These are phyloP conservation scores for Lathyrus aphaca DNA, from an alignment of 306 rosid species.

Conservation along the genomic window DNA sequence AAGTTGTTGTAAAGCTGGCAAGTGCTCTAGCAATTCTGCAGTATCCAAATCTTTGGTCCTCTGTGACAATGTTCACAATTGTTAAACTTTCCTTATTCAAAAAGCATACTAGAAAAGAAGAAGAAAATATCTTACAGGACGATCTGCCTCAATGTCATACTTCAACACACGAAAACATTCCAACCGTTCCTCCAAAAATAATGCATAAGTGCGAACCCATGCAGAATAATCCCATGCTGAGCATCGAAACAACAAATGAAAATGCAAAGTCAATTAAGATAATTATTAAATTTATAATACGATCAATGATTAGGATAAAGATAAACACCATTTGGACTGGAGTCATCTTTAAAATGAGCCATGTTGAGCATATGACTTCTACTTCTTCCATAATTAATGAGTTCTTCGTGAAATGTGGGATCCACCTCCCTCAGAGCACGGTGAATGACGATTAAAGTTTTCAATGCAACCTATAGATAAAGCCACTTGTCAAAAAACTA, in stretches of 20 bases:
- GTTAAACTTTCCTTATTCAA: constrained; percentile 21
- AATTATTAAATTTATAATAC: background rate
- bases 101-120: constrained; percentile 21
- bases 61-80: constrained; percentile 59
- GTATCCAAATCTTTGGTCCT: constrained; percentile 97
- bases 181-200: constrained; percentile 97
- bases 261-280: constrained; percentile 17
- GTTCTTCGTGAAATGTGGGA: constrained; percentile 97
- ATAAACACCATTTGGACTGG: constrained; percentile 87
- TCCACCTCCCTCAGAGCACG: constrained; percentile 99
- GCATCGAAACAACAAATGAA: constrained; percentile 41
- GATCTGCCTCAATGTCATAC: constrained; percentile 92
- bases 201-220: constrained; percentile 96
- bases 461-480: constrained; percentile 78
- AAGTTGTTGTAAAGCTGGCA: constrained; percentile 93
- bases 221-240: constrained; percentile 97
- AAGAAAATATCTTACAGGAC: constrained; percentile 59
- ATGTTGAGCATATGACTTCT: constrained; percentile 98
- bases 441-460: constrained; percentile 90
- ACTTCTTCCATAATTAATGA: constrained; percentile 93
- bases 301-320: constrained; percentile 31
- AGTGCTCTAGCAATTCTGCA: constrained; percentile 83
- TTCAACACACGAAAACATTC: constrained; percentile 95
- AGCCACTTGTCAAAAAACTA: constrained; percentile 40
- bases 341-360: constrained; percentile 97